A percentile compares a stretch with the other conserved stretches of the same genome.
These are phyloP conservation scores for Saitozyma sp. DNA, from an alignment of 768 basidiomycete species.

Conservation along the genomic window DNA sequence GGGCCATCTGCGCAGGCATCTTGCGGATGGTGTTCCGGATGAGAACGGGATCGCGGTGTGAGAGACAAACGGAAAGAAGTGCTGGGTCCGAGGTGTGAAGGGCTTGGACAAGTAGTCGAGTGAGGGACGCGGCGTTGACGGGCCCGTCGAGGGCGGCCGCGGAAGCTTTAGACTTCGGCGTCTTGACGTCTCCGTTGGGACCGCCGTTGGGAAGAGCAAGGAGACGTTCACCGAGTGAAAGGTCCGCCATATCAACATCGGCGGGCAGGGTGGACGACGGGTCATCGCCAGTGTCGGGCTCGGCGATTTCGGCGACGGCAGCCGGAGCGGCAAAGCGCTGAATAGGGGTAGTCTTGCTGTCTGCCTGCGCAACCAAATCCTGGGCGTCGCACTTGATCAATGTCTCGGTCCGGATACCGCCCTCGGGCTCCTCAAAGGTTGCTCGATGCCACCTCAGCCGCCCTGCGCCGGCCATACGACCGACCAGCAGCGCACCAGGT, in stretches of 20 bases:
- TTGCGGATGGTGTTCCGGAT: slow-evolving; percentile 83
- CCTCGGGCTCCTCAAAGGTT: slow-evolving; percentile 30
- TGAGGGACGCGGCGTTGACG: slow-evolving; percentile 76
- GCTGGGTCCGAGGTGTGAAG: slow-evolving; percentile 89
- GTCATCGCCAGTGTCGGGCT: slow-evolving; percentile 29
- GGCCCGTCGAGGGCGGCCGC: slow-evolving; percentile 32
- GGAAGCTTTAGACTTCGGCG: slow-evolving; percentile 36
- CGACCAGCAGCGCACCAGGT: slow-evolving; percentile 28
- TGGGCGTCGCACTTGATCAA: slow-evolving; percentile 40
- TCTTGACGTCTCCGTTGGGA: slow-evolving; percentile 49
- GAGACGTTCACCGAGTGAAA: slow-evolving; percentile 86
- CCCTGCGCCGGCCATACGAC: slow-evolving; percentile 46
- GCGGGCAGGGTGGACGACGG: slow-evolving; percentile 41
- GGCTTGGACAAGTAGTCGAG: slow-evolving; percentile 92
- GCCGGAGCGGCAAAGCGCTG: slow-evolving; percentile 45
- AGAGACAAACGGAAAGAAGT: slow-evolving; percentile 65
- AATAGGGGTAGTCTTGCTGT: slow-evolving; percentile 23
- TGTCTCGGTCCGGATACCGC: slow-evolving; percentile 24
- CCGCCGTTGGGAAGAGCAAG: slow-evolving; percentile 65
- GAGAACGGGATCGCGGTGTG: slow-evolving; percentile 76
- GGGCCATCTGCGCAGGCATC: slow-evolving; percentile 79
- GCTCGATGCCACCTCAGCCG: slow-evolving; percentile 45
- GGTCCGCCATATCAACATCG: slow-evolving; percentile 82
- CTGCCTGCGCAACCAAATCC: slow-evolving; percentile 31
- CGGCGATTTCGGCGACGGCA: slow-evolving; percentile 22